Evolutionary conservation across 1,284 basidiomycete species (phyloP).

Genomic region (Fomes fomentarius): DNA sequence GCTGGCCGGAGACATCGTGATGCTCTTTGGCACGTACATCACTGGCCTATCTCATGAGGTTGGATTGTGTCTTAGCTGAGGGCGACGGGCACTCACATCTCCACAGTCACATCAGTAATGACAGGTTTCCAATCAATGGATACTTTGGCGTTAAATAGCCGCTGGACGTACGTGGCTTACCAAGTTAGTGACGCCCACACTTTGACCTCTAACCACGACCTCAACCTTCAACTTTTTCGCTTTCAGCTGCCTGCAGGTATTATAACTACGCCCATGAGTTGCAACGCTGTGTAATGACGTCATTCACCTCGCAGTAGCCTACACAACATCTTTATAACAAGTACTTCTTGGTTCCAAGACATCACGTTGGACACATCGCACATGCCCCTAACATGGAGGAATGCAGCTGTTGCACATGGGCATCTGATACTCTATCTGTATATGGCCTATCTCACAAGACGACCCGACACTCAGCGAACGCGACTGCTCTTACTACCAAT

Average conservation of each 20-base stretch:
- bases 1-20: constrained; percentile 56
- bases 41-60: constrained; percentile 75
- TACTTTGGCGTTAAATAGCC: too few relatives aligned
- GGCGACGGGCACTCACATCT: too few relatives aligned
- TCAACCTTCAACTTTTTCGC: too few relatives aligned
- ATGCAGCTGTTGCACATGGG: constrained; percentile 45
- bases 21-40: constrained; percentile 69
- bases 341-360: neutral
- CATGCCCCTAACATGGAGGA: constrained; percentile 50
- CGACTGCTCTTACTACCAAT: constrained; percentile 66
- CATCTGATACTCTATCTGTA: constrained; percentile 60
- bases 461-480: constrained; percentile 61
- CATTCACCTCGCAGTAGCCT: neutral
- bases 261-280: too few relatives aligned
- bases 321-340: neutral
- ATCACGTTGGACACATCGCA: neutral
- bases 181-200: too few relatives aligned
- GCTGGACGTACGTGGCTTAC: too few relatives aligned
- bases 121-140: too few relatives aligned
- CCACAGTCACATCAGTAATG: too few relatives aligned
- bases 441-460: constrained; percentile 70
- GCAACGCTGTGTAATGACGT: too few relatives aligned
- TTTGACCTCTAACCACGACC: too few relatives aligned
- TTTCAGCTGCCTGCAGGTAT: too few relatives aligned
- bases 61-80: constrained; percentile 62